These are phyloP conservation scores for Hanseniaspora vineae DNA, from an alignment of 805 yeast genomes.

Conservation along the genomic window DNA sequence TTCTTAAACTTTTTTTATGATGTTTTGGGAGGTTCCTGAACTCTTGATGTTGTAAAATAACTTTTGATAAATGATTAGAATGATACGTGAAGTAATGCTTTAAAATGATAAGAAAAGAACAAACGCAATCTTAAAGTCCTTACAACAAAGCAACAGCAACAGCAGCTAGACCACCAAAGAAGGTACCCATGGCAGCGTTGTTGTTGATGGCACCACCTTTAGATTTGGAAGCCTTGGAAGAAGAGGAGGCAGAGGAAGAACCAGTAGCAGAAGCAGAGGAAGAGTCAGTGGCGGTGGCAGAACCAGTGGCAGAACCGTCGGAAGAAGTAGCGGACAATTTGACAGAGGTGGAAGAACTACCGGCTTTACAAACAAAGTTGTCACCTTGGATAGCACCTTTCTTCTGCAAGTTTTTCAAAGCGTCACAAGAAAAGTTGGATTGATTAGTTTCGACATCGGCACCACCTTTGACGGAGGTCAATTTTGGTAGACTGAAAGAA, in stretches of 20 bases:
- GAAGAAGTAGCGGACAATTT: conserved; percentile 22
- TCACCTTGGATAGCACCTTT: conserved; percentile 87
- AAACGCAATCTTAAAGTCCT: not conserved
- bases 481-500: conserved; percentile 60
- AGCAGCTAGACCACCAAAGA: conserved; percentile 38
- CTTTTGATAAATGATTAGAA: too few relatives aligned
- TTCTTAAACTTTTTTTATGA: not conserved
- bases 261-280: conserved; percentile 29
- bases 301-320: conserved; percentile 15
- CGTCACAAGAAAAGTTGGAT: conserved; percentile 63
- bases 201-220: conserved; percentile 22
- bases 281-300: conserved; percentile 16
- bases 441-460: conserved; percentile 67
- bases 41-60: too few relatives aligned
- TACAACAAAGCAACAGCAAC: conserved; percentile 39
- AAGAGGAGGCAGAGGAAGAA: conserved; percentile 25
- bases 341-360: conserved; percentile 36
- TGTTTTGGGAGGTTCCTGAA: too few relatives aligned
- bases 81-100: too few relatives aligned
- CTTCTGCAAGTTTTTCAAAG: conserved; percentile 57
- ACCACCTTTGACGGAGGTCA: conserved; percentile 83
- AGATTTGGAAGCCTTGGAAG: conserved; percentile 11
- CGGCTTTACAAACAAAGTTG: conserved; percentile 63
- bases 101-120: too few relatives aligned
- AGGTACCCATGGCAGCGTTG: conserved; percentile 25